phyloP scores from a whole-genome alignment of 192 early-diverging fungal genomes.

The Linnemannia exigua region DNA sequence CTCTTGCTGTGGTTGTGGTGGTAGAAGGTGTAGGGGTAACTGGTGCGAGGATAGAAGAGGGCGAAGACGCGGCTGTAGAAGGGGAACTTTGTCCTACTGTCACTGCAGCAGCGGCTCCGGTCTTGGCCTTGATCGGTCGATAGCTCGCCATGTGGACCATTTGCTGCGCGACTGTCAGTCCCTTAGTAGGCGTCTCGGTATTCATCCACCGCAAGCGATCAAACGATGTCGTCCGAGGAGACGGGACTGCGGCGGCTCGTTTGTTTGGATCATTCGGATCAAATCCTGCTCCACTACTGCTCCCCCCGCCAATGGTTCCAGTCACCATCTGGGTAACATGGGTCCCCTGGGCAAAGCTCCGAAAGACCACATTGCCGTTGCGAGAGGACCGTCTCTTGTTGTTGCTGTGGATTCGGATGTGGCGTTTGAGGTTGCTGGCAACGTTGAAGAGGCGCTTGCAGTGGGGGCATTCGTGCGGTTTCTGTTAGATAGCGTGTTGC shows the following conservation, averaged over 20 bases:
- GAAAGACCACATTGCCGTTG: slow-evolving; percentile 30
- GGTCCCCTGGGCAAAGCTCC: slow-evolving; percentile 33
- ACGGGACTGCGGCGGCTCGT: neutral
- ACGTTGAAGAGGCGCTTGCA: slow-evolving; percentile 48
- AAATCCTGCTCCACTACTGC: neutral
- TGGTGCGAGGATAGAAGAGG: neutral
- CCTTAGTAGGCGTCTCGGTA: slow-evolving; percentile 19
- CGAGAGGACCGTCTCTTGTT: slow-evolving; percentile 28
- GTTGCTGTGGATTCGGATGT: slow-evolving; percentile 38
- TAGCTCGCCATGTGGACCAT: neutral
- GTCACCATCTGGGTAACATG: slow-evolving; percentile 6
- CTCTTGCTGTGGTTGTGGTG: neutral
- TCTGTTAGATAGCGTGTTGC: slow-evolving; percentile 9
- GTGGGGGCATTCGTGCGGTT: slow-evolving; percentile 42
- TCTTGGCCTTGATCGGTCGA: slow-evolving; percentile 4
- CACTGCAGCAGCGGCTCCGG: neutral
- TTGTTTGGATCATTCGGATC: neutral
- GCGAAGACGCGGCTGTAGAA: neutral
- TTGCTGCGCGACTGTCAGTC: neutral
- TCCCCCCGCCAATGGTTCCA: neutral
- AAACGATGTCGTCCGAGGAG: neutral
- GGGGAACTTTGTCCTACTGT: neutral
- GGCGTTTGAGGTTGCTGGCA: slow-evolving; percentile 49
- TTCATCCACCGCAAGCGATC: slow-evolving; percentile 27
- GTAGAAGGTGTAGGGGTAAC: no score